phyloP scores from a whole-genome alignment of 2,329 filamentous ascomycete genomes.

The Didymella segeticola region DNA sequence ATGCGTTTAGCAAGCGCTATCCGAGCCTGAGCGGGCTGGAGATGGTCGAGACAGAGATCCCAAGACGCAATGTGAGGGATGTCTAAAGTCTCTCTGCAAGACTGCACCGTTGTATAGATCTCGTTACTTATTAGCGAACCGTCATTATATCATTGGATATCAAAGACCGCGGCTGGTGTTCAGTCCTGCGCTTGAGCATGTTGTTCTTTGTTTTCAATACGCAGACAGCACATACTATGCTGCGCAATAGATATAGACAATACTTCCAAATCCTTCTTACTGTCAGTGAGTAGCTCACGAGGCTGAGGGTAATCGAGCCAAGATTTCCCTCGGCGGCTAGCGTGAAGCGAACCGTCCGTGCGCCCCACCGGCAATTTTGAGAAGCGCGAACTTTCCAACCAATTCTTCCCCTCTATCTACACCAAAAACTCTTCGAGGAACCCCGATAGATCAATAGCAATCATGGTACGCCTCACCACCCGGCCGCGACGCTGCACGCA shows the following conservation, averaged over 20 bases:
- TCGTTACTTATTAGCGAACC: conserved; percentile 7
- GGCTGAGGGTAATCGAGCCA: not conserved
- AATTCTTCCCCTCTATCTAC: conserved; percentile 26
- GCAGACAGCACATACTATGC: not conserved
- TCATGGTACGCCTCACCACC: conserved; percentile 47
- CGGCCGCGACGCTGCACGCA: conserved; percentile 3
- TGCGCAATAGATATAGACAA: not conserved
- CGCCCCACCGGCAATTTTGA: conserved; percentile 5
- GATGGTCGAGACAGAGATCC: conserved; percentile 77
- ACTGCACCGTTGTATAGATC: not conserved
- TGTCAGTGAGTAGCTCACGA: not conserved
- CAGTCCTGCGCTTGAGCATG: not conserved
- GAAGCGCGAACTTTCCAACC: conserved; percentile 20
- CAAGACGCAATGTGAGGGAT: conserved; percentile 27
- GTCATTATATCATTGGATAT: not conserved
- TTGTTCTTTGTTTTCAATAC: not conserved
- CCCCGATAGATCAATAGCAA: conserved; percentile 50
- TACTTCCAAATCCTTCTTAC: not conserved
- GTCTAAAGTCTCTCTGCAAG: not conserved
- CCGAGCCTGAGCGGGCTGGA: conserved; percentile 85
- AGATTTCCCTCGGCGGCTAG: conserved; percentile 10
- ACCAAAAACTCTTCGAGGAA: conserved; percentile 53
- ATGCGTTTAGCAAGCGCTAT: conserved; percentile 82
- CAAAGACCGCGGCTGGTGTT: not conserved
- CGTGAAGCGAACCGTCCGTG: conserved; percentile 2